Percentiles rank a stretch among this genome's conserved stretches.
These are phyloP conservation scores for Talaromyces thailandensis DNA, from an alignment of 495 filamentous ascomycete genomes.

Conservation along the genomic window DNA sequence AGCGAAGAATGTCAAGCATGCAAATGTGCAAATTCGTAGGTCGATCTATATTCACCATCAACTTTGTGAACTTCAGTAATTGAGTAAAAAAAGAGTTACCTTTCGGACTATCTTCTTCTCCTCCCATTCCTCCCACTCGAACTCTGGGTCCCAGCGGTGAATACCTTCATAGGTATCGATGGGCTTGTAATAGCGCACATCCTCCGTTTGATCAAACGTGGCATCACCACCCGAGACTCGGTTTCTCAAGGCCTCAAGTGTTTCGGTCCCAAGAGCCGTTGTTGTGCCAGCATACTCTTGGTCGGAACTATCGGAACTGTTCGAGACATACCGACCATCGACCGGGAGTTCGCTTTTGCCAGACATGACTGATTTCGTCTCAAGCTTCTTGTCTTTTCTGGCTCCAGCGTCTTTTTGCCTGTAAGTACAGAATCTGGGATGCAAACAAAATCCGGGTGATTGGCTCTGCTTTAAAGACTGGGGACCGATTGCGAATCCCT, in stretches of 20 bases:
- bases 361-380: too few relatives aligned
- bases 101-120: conserved; percentile 60
- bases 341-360: neutral
- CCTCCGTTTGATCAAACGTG: conserved; percentile 32
- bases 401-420: too few relatives aligned
- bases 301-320: neutral
- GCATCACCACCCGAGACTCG: conserved; percentile 8
- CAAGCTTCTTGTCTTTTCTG: too few relatives aligned
- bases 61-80: neutral
- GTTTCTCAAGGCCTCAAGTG: neutral
- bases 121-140: conserved; percentile 61
- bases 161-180: conserved; percentile 55
- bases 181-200: conserved; percentile 45
- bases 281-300: conserved; percentile 9
- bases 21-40: conserved; percentile 48
- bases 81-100: conserved; percentile 21
- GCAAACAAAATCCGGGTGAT: neutral
- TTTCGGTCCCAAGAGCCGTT: neutral
- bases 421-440: neutral
- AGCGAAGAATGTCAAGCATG: conserved; percentile 75
- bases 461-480: neutral
- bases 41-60: conserved; percentile 34
- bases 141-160: conserved; percentile 70
- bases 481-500: neutral
- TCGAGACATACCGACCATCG: neutral